Base-by-base conservation (phyloP, 2,329 filamentous ascomycete genomes). In the Metarhizium guizhouense region DNA sequence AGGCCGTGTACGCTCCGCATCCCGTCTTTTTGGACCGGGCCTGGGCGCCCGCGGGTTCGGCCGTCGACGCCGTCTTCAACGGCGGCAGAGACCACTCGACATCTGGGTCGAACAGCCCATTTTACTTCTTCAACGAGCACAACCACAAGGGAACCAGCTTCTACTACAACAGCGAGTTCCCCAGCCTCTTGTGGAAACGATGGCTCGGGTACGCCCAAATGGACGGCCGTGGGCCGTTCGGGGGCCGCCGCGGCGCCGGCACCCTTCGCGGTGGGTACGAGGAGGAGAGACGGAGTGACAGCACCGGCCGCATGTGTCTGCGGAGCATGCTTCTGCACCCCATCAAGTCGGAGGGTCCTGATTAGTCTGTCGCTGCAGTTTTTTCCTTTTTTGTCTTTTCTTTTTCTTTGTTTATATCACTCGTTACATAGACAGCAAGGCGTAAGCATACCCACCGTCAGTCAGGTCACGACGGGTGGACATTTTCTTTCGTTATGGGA, bases 101-200 rank as follows among this genome's bases (percentile, higher is more conserved):
- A 0, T 81, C 84, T 7, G 82, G 86, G 1, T 74, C 76, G 34
- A 84, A 86, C 40, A 86, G 83, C 43, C 79, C 88, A 6, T 90
- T 87, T 62, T 83, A 85, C 56, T 64, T 78, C 20, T 78, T 81
- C 60, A 84, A 90, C 54, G 90, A 95, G 71, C 88, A 90, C 68
- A 92, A 92, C 69, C 90, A 93, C 74, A 82, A 83, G 63, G 88
- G 90, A 14, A 86, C 85, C 47, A 90, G 81, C 48, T 95, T 88
- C 88, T 95, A 93, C 70, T 95, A 90, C 70, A 87, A 90, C 63
- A 85, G 85, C 25, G 81, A 85, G 52, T 95, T 94, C 65, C 84
- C 88, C 1, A 81, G 85, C 4, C 81, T 86, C n/a, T 67, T 95
- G 61, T 95, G 90, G 82, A 79, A 87, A 52, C 77, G 88, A 48